Evolutionary conservation across 163 green algal genomes (phyloP).

Genomic region (Prototheca wickerhamii): DNA sequence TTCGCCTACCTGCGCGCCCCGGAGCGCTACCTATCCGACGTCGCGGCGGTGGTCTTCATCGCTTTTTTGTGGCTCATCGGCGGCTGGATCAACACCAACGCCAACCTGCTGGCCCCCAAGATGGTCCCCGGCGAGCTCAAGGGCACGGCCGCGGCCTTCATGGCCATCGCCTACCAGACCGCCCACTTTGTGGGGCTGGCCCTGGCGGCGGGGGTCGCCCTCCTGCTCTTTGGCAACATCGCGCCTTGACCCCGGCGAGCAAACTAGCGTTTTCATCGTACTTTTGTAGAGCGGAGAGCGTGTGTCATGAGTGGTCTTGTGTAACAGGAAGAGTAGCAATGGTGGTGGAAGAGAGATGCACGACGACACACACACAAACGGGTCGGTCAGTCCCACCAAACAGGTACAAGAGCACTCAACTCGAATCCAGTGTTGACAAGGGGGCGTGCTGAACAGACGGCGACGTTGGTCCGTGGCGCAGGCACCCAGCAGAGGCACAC

Average conservation of each 20-base stretch:
- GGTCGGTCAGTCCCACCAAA: no score
- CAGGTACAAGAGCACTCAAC: no score
- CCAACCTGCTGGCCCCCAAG: slow-evolving; percentile 55
- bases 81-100: slow-evolving; percentile 60
- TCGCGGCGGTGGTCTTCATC: slow-evolving; percentile 36
- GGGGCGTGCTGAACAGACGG: no score
- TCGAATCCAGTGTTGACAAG: no score
- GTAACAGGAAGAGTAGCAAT: no score
- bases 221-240: slow-evolving; percentile 28
- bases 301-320: neutral
- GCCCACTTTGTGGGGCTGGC: slow-evolving; percentile 55
- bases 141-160: slow-evolving; percentile 44
- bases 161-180: slow-evolving; percentile 62
- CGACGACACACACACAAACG: no score
- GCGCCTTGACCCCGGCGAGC: neutral
- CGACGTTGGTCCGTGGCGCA: no score
- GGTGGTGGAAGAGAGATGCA: no score
- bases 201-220: slow-evolving; percentile 20
- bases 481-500: no score
- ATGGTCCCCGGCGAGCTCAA: slow-evolving; percentile 38
- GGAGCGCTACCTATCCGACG: slow-evolving; percentile 21
- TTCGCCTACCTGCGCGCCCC: slow-evolving; percentile 31
- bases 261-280: neutral
- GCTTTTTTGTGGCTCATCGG: slow-evolving; percentile 46
- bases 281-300: neutral